These are phyloP conservation scores for Penicillium nucicola DNA, from an alignment of 495 filamentous ascomycete species.

Conservation along the genomic window DNA sequence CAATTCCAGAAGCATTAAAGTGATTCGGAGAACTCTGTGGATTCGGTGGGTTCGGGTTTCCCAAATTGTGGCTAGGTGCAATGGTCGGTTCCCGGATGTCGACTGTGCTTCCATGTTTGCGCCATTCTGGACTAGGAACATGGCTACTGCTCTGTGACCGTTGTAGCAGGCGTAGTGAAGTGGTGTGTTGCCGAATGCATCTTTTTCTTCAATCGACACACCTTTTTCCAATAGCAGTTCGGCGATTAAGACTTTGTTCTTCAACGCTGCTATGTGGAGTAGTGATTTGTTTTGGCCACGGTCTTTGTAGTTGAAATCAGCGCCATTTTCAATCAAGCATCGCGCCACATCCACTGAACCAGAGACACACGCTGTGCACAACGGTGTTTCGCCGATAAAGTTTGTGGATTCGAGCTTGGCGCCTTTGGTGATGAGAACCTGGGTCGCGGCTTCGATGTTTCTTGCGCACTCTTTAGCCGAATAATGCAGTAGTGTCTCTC, in stretches of 20 bases:
- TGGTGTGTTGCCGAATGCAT: neutral
- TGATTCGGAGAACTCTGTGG: neutral
- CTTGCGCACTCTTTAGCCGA: neutral
- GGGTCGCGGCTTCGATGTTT: neutral
- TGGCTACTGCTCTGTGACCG: neutral
- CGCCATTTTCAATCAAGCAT: neutral
- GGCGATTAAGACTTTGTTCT: neutral
- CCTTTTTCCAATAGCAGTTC: conserved; percentile 1
- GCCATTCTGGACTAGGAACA: neutral
- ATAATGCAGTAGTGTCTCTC: neutral
- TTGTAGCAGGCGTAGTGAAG: neutral
- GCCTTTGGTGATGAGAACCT: neutral
- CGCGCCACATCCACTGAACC: neutral
- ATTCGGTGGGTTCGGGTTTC: neutral
- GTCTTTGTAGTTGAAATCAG: neutral
- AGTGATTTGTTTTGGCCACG: neutral
- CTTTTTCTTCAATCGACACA: neutral
- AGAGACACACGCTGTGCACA: neutral
- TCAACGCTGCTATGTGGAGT: neutral
- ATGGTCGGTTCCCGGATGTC: neutral
- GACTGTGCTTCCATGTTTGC: neutral
- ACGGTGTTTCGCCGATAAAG: neutral
- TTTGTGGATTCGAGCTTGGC: neutral
- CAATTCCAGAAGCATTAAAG: neutral
- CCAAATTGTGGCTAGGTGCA: neutral